Evolutionary conservation across 768 basidiomycete species (phyloP).

Genomic region (Leccinum broughii): DNA sequence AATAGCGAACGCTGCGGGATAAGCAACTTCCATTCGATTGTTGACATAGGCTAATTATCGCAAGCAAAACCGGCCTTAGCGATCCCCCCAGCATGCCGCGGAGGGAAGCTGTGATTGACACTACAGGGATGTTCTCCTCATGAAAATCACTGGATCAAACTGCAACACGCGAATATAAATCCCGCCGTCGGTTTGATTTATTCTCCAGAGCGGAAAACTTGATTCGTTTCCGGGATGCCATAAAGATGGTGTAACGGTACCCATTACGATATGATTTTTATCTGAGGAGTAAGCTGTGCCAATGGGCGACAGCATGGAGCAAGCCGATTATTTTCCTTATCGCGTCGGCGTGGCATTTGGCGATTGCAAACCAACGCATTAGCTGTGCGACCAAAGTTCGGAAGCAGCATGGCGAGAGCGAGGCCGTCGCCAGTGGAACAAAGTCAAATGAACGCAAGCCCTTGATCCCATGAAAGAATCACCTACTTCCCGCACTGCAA

Average conservation of each 20-base stretch:
- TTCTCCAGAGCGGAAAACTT: neutral
- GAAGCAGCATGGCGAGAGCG: constrained; percentile 2
- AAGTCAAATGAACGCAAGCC: neutral
- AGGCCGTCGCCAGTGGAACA: neutral
- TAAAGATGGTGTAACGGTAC: neutral
- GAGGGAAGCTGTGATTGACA: neutral
- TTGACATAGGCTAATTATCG: neutral
- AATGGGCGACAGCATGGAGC: constrained; percentile 7
- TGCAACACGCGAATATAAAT: neutral
- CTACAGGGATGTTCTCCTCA: neutral
- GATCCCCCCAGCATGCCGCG: neutral
- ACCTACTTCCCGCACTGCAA: neutral
- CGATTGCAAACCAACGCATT: neutral
- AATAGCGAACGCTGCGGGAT: neutral
- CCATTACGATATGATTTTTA: neutral
- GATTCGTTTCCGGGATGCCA: constrained; percentile 10
- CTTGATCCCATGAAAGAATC: neutral
- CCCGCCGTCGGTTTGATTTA: constrained; percentile 1
- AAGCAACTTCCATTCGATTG: neutral
- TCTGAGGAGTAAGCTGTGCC: constrained; percentile 15
- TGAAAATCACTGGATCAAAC: constrained; percentile 6
- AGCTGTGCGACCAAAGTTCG: constrained; percentile 1
- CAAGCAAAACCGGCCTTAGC: neutral
- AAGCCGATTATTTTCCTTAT: neutral
- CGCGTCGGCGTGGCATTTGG: neutral